Conservation (phyloP, 2,329 filamentous ascomycete species). For the Scedosporium boydii region DNA sequence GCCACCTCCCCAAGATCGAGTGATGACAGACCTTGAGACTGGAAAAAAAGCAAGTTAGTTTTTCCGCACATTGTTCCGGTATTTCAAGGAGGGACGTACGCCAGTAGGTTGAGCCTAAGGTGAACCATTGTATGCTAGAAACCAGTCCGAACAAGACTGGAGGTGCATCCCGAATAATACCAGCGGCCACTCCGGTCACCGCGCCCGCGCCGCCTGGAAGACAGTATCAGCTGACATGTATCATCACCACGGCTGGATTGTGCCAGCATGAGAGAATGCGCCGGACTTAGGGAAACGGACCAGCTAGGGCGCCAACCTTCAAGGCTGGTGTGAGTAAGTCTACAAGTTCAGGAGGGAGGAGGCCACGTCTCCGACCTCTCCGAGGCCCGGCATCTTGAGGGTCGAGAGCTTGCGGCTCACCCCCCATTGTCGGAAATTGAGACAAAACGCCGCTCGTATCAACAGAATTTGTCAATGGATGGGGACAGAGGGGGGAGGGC, state of each 20-base stretch:
- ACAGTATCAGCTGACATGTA: not conserved
- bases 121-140: conserved; percentile 72
- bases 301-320: conserved; percentile 49
- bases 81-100: conserved; percentile 34
- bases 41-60: conserved; percentile 11
- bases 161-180: conserved; percentile 58
- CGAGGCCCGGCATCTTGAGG: conserved; percentile 13
- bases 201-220: conserved; percentile 48
- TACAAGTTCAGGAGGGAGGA: conserved; percentile 32
- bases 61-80: conserved; percentile 6
- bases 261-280: too few species aligned
- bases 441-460: not conserved
- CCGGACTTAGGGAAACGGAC: conserved; percentile 25
- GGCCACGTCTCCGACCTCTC: conserved; percentile 20
- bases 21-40: conserved; percentile 39
- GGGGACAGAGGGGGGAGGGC: too few species aligned
- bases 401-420: not conserved
- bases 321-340: conserved; percentile 41
- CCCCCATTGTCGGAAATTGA: not conserved
- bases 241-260: not conserved
- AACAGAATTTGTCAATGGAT: too few species aligned
- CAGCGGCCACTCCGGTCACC: conserved; percentile 57
- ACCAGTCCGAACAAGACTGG: conserved; percentile 63
- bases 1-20: conserved; percentile 39
- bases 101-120: conserved; percentile 68